Evolutionary conservation across 371 early-diverging fungal species (phyloP), one percentile per base, ranked within the genome.

Genomic region (Mortierella sp.): DNA sequence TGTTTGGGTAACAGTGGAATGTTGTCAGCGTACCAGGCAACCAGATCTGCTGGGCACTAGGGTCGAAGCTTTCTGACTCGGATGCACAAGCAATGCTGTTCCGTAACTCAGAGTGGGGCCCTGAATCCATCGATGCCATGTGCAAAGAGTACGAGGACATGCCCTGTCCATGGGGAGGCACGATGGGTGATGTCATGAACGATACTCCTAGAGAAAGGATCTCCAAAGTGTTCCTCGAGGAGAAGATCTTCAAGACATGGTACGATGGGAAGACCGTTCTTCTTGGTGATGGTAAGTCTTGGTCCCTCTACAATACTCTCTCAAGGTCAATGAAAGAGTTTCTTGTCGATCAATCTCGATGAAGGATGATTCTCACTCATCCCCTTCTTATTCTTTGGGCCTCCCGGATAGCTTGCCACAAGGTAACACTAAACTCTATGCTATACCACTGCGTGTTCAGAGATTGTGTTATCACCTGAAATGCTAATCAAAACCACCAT

Each of bases 211-310:
- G 31, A 14, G 51, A 63, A 7, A 16, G n/a, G 8, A 57, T 63
- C 14, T 50, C 51, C 0, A 56, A 50, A n/a, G 50, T 63, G 3
- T 56, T 44, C 22, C 19, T 63, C 16, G 63, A 63, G 47, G 64
- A 63, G 44, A 54, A 55, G 43, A 13, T 54, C 40, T 56, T 43
- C 56, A 51, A 51, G 40, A 55, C 51, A 0, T 56, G 63, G 24
- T 56, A 56, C 31, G 29, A 56, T 29, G 46, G 56, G 12, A 43
- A 45, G 13, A 63, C 56, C 24, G 63, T 63, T 21, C 63, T 63
- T 22, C 27, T 63, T 27, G 57, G 63, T 1, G 63, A 63, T 50
- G 63, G 63, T 63, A 49, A 28, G 45, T 21, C 4, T 34, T 34
- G 34, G 10, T 7, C 10, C 4, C 10, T 10, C 7, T 10, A 34